Percentiles rank a stretch among this genome's conserved stretches.
phyloP scores from a whole-genome alignment of 2,329 filamentous ascomycete species.

The Knufia petricola region DNA sequence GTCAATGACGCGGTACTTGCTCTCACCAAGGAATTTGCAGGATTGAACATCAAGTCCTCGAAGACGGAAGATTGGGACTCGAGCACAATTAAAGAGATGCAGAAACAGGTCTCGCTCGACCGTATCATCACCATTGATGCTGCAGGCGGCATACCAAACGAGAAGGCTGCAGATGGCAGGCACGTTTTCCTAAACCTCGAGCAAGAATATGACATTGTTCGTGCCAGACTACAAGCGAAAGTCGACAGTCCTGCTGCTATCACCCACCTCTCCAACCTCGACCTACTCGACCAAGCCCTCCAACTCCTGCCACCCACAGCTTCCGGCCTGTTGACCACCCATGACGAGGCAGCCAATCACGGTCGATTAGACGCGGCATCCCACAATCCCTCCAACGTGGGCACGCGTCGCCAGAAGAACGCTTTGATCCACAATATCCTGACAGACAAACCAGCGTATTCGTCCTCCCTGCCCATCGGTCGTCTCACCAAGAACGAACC shows the following conservation, averaged over 20 bases:
- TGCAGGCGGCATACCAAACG: constrained; percentile 65
- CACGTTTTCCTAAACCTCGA: constrained; percentile 89
- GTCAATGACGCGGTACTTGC: constrained; percentile 63
- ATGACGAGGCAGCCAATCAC: constrained; percentile 62
- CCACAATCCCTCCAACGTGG: constrained; percentile 38
- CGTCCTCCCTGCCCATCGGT: constrained; percentile 74
- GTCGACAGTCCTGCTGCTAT: not conserved
- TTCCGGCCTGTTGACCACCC: constrained; percentile 81
- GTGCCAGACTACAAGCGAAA: constrained; percentile 45
- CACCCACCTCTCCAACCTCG: constrained; percentile 36
- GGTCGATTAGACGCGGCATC: constrained; percentile 29
- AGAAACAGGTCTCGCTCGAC: constrained; percentile 55
- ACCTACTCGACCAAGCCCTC: constrained; percentile 60
- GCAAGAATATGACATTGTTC: constrained; percentile 69
- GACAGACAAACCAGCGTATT: constrained; percentile 87
- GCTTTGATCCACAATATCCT: constrained; percentile 90
- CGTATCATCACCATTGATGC: constrained; percentile 83
- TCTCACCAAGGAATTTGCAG: constrained; percentile 65
- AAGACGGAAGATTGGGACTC: constrained; percentile 36
- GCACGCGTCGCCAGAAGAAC: constrained; percentile 58
- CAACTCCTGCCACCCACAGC: constrained; percentile 71
- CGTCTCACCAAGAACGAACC: constrained; percentile 42
- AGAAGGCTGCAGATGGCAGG: constrained; percentile 36
- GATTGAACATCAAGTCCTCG: constrained; percentile 43
- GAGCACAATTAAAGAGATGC: constrained; percentile 28